Conservation (phyloP, 208 protist genomes). For the Trypanosoma vivax region DNA sequence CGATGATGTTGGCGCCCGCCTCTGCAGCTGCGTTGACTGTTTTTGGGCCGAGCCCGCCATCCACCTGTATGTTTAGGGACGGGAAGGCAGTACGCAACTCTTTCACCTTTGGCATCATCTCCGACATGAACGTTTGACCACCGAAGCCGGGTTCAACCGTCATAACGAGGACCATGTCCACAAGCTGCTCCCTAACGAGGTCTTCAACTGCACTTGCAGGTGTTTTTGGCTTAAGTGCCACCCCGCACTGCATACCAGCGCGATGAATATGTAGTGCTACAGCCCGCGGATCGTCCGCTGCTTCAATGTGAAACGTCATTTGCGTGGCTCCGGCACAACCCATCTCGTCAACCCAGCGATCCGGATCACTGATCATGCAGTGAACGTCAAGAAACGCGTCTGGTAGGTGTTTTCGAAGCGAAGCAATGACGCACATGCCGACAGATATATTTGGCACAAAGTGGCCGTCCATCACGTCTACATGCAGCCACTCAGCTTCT, state of each 20-base stretch:
- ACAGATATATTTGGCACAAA: constrained; percentile 98
- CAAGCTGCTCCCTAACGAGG: constrained; percentile 72
- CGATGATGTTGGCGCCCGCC: constrained; percentile 98
- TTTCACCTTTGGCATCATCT: constrained; percentile 96
- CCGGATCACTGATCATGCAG: constrained; percentile 94
- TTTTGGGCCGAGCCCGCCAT: constrained; percentile 94
- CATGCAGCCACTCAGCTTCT: constrained; percentile 94
- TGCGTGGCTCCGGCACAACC: constrained; percentile 85
- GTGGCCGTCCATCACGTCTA: constrained; percentile 98
- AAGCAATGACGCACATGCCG: constrained; percentile 90
- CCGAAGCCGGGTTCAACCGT: constrained; percentile 99
- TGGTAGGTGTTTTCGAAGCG: constrained; percentile 74
- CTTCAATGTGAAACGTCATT: constrained; percentile 96
- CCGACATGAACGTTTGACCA: constrained; percentile 97
- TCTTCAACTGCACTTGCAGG: constrained; percentile 43
- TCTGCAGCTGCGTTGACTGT: constrained; percentile 91
- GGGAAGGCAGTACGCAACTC: constrained; percentile 79
- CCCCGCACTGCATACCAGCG: constrained; percentile 87
- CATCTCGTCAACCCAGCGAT: constrained; percentile 83
- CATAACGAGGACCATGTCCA: constrained; percentile 98
- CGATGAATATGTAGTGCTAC: constrained; percentile 64
- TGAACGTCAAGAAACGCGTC: constrained; percentile 94
- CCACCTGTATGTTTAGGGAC: constrained; percentile 96
- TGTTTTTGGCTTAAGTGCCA: constrained; percentile 97
- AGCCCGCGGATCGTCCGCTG: constrained; percentile 39